Base-by-base conservation (phyloP, 2,329 filamentous ascomycete species). In the Fusarium sp. region DNA sequence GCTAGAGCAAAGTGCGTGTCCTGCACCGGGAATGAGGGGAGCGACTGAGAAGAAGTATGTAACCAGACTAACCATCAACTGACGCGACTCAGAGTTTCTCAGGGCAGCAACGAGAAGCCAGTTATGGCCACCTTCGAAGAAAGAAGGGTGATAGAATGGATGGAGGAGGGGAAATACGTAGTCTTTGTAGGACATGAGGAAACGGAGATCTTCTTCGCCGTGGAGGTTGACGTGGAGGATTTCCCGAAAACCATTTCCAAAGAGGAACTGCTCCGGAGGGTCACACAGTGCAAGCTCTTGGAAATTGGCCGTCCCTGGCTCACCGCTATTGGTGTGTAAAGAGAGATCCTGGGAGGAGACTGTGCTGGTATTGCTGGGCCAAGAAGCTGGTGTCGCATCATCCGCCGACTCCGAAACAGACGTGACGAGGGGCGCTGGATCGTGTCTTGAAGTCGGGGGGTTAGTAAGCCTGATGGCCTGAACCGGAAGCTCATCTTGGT, bases 101-200 rank as follows among this genome's bases (percentile, higher is more conserved):
- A 82, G 78, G 13, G 88, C 78, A 55, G 86, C 76, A 18, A 83
- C 79, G 8, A 88, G 76, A 24, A 88, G 77, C 86, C 86, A 89
- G 10, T 81, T 80, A 39, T 83, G 80, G 6, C 85, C 86, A 11
- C 83, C 82, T 66, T 84, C 78, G 9, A 84, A 73, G 3, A 86
- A 64, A 3, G 79, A 77, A 0, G 86, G 85, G 3, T 80, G 80
- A 74, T 88, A 88, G 68, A 87, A 86, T 1, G 87, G 86, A 67
- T 85, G 87, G 1, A 88, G 75, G 50, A 87, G 85, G 1, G 86
- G 86, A 49, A 88, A 81, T 4, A 81, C 71, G 16, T 72, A 72
- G 28, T 79, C 76, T 4, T 80, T 67, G 56, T 80, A 81, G 8
- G 49, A 13, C 15, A 31, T 58, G 8, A 63, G 15, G 3, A 63